These are phyloP conservation scores for Intubia oerlemansii DNA, from an alignment of 2,329 filamentous ascomycete genomes.

Conservation along the genomic window DNA sequence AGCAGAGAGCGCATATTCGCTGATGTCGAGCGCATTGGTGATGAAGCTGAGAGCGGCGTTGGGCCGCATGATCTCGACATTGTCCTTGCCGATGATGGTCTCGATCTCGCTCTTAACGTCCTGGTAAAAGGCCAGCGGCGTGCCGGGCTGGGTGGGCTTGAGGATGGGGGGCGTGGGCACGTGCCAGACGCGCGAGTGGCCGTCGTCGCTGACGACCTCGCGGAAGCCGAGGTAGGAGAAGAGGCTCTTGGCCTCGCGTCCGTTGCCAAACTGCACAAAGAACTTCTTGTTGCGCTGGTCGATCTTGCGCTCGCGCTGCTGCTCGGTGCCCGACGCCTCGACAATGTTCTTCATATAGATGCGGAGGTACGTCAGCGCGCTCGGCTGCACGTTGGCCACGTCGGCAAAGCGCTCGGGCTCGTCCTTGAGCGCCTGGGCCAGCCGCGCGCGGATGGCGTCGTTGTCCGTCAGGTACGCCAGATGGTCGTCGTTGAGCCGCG, in stretches of 20 bases:
- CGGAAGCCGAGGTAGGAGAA: conserved; percentile 27
- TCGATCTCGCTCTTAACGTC: conserved; percentile 27
- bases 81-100: conserved; percentile 13
- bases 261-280: conserved; percentile 25
- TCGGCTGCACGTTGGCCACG: conserved; percentile 17
- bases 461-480: conserved; percentile 23
- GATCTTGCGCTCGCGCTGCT: conserved; percentile 16
- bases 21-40: conserved; percentile 7
- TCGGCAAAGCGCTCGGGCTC: conserved; percentile 27
- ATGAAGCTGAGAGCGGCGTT: conserved; percentile 11
- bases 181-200: conserved; percentile 16
- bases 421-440: conserved; percentile 17
- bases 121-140: conserved; percentile 25
- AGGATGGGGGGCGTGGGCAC: conserved; percentile 15
- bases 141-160: conserved; percentile 17
- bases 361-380: conserved; percentile 23
- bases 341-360: conserved; percentile 30
- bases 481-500: conserved; percentile 22
- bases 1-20: conserved; percentile 2
- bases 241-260: conserved; percentile 22
- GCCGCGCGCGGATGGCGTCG: conserved; percentile 18
- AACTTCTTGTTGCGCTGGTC: conserved; percentile 36
- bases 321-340: conserved; percentile 12
- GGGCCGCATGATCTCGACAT: conserved; percentile 4
- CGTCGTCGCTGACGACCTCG: conserved; percentile 18